Base-by-base conservation (phyloP, 495 filamentous ascomycete species). In the Aspergillus avenaceus region DNA sequence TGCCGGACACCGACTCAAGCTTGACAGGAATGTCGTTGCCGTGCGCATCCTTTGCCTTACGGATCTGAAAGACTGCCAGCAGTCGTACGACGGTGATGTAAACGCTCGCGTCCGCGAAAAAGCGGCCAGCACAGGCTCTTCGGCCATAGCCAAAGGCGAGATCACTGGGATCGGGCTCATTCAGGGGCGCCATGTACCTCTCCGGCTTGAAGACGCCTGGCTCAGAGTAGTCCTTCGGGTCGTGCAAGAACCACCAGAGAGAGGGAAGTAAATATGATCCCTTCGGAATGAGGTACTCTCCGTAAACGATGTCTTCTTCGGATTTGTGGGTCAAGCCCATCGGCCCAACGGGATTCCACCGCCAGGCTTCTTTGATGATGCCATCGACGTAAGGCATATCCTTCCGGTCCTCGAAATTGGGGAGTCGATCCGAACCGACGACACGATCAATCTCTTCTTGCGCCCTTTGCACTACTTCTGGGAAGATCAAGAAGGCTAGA, bases 391-490 rank as follows among this genome's bases (percentile, higher is more conserved):
- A 78, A 0, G 72, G 74, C 3, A 79, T 52, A 0, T 61, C 53
- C 9, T 50, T 52, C 3, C 63, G 59, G 34, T 73, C 65, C 0
- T 47, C 45, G 24, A 60, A 54, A 19, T 46, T 47, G 1, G 66
- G 64, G 6, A 73, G 57, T 11, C 51, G 44, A 8, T 29, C 22
- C 9, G 19, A 45, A 0, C 78, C 77, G 8, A 80, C 55, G 3
- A 83, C 72, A 11, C 59, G 52, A 55, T 85, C 81, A 32, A 87
- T 63, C 55, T 87, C 82, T 7, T 69, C 75, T 52, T 81, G 81
- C 3, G 81, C 81, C 22, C 73, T 77, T 14, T 59, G 54, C 43
- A 80, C 77, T 0, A 74, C 75, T 0, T 76, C 65, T 0, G 80
- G 79, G 54, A 65, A 76, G 3, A 77, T 24, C 0, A 56, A 63